phyloP scores from a whole-genome alignment of 2,329 filamentous ascomycete genomes.

The Tolypocladium tropicale region DNA sequence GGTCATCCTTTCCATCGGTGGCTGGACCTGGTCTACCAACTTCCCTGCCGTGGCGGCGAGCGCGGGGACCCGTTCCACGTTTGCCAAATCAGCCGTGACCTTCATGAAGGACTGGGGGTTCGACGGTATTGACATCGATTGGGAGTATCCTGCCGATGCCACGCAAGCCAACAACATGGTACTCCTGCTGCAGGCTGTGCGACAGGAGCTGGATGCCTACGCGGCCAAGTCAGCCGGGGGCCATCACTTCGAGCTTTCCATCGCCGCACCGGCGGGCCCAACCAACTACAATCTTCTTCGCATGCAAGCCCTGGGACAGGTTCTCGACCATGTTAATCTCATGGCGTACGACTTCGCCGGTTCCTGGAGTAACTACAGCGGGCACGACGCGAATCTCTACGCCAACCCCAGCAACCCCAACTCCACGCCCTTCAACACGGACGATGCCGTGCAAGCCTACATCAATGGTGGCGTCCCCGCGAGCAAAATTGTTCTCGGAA shows the following conservation, averaged over 20 bases:
- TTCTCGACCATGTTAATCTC: constrained; percentile 50
- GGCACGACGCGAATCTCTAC: constrained; percentile 66
- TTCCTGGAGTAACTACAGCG: constrained; percentile 54
- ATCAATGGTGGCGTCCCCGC: constrained; percentile 49
- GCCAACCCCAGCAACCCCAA: constrained; percentile 38
- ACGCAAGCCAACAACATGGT: constrained; percentile 33
- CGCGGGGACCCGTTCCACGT: constrained; percentile 47
- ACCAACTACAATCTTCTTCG: constrained; percentile 37
- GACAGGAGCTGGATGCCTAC: constrained; percentile 37
- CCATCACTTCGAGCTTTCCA: constrained; percentile 44
- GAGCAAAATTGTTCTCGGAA: constrained; percentile 62
- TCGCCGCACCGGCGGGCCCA: constrained; percentile 41
- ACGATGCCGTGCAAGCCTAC: constrained; percentile 57
- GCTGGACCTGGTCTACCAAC: constrained; percentile 74
- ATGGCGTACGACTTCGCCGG: constrained; percentile 74
- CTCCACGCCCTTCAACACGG: constrained; percentile 60
- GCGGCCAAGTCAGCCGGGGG: constrained; percentile 29
- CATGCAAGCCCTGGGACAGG: constrained; percentile 33
- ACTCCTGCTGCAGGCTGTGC: constrained; percentile 31
- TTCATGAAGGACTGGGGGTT: constrained; percentile 65
- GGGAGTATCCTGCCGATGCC: constrained; percentile 26
- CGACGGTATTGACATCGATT: constrained; percentile 36
- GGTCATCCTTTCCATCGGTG: constrained; percentile 69
- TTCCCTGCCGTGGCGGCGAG: constrained; percentile 61
- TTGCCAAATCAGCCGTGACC: constrained; percentile 58